These are phyloP conservation scores for Trichosporon faecale DNA, from an alignment of 1,284 basidiomycete species.

Conservation along the genomic window DNA sequence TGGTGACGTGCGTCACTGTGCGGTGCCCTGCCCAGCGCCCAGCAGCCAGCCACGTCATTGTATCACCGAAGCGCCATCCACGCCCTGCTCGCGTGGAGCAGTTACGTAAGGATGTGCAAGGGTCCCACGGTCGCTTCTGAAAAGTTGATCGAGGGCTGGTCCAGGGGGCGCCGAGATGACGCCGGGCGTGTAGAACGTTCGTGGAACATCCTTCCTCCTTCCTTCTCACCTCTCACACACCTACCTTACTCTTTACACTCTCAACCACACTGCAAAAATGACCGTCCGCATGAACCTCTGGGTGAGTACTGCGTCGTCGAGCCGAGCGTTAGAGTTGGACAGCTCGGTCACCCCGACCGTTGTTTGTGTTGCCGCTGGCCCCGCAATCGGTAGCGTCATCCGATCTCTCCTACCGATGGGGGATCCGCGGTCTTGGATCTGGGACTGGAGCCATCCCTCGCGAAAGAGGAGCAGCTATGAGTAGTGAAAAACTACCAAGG, in stretches of 20 bases:
- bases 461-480: no score
- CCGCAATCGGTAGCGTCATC: background rate
- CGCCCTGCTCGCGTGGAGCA: background rate
- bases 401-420: background rate
- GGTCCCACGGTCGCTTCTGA: conserved; percentile 13
- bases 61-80: background rate
- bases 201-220: conserved; percentile 12
- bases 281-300: conserved; percentile 47
- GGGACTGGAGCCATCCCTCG: no score
- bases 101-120: background rate
- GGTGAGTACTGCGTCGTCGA: conserved; percentile 31
- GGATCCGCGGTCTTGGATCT: background rate
- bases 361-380: background rate
- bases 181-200: background rate
- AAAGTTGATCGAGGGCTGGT: conserved; percentile 15
- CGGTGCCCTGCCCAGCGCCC: background rate
- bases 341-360: background rate
- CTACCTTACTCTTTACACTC: background rate
- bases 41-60: background rate
- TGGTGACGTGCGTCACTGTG: conserved; percentile 9
- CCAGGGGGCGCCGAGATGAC: background rate
- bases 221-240: background rate
- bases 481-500: background rate
- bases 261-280: conserved; percentile 33
- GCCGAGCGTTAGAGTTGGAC: background rate